Base-by-base conservation (phyloP, 108 stramenopile species). In the Asterionellopsis glacialis region DNA sequence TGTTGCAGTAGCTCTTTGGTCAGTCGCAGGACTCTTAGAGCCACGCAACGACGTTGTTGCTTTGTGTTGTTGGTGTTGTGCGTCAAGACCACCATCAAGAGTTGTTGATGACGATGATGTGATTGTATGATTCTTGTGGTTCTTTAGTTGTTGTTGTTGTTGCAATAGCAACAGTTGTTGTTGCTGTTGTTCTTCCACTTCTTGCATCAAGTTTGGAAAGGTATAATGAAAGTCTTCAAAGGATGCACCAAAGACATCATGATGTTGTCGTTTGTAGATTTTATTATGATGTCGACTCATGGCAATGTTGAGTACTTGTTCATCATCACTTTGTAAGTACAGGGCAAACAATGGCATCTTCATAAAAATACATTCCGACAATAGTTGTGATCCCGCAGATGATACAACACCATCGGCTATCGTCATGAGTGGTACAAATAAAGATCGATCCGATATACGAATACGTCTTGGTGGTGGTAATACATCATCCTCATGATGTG, bases 311-410 rank as follows among this genome's bases (percentile, higher is more conserved):
- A 72, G 44, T n/a, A 25, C 41, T 61, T 72, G 71, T 42, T 72
- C 71, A 23, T 40, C 41, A 61, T 72, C 71, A 11, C 60, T 24
- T 55, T 60, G 53, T 38, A 18, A 23, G 44, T 67, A 61, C n/a
- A 67, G 41, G 3, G 71, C 65, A 11, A 67, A 41, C 1, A 72
- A 25, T 1, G 64, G 64, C 40, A 67, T 61, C 9, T 56, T 38
- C 1, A 65, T 53, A 45, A 47, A 67, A 13, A 72, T 72, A 42
- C 71, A 72, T 61, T 72, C 71, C 15, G 65, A 66, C 65, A 72
- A 55, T 22, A 67, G 51, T 67, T 72, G 71, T 11, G 55, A 57
- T 22, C 71, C 71, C 0, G 71, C 71, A 23, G 71, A 72, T 59
- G 65, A 61, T 9, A 65, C 64, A 0, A 72, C 65, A 18, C 71